Evolutionary conservation across 2,329 filamentous ascomycete species (phyloP).

Genomic region (Talaromyces piceae): DNA sequence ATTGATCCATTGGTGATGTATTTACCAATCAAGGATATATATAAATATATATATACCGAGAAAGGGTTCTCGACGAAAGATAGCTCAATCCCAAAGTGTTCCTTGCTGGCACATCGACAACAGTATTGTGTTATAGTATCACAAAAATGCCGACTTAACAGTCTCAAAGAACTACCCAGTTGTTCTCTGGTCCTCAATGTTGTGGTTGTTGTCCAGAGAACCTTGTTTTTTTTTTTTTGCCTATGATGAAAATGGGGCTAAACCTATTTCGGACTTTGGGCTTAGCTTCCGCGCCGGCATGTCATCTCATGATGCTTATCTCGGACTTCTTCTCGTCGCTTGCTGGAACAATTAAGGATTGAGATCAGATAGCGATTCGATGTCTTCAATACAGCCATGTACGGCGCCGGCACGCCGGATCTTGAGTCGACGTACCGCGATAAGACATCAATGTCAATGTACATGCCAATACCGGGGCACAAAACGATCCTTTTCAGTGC

Average conservation of each 20-base stretch:
- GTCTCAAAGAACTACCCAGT: not conserved
- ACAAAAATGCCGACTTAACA: not conserved
- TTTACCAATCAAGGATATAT: not conserved
- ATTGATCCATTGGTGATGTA: not conserved
- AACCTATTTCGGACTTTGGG: not conserved
- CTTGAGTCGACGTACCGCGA: not conserved
- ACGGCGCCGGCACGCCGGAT: not conserved
- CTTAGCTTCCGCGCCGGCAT: not conserved
- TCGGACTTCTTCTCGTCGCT: too few relatives aligned
- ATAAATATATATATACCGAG: too few relatives aligned
- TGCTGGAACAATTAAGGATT: not conserved
- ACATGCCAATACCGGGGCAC: not conserved
- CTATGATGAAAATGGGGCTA: not conserved
- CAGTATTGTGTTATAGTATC: not conserved
- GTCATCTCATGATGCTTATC: too few relatives aligned
- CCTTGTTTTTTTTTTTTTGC: not conserved
- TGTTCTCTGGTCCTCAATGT: not conserved
- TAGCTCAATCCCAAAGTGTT: not conserved
- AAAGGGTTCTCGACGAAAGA: not conserved
- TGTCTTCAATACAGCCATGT: not conserved
- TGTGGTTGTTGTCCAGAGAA: too few relatives aligned
- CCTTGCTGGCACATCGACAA: not conserved
- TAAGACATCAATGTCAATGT: not conserved
- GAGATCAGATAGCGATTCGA: not conserved
- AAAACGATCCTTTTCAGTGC: conserved; percentile 61